These are phyloP conservation scores for Psidium guajava DNA, from an alignment of 345 rosid genomes.

Conservation along the genomic window DNA sequence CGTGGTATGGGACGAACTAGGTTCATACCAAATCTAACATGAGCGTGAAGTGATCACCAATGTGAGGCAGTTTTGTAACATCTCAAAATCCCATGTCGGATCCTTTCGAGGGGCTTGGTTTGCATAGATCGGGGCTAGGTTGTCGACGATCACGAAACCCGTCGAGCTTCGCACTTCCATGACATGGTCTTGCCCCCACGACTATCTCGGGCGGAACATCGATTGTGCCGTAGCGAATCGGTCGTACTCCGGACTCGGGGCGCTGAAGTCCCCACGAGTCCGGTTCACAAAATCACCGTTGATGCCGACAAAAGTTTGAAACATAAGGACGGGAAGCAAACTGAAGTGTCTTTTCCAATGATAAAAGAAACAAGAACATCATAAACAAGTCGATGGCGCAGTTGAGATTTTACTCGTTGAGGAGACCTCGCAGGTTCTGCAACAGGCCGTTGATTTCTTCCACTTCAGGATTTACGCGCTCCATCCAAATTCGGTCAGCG, in stretches of 20 bases:
- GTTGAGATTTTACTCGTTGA: not conserved
- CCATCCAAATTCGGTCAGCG: not conserved
- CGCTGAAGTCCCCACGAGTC: not conserved
- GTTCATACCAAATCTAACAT: not conserved
- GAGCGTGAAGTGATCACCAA: accelerated
- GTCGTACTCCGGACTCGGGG: not conserved
- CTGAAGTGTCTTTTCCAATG: not conserved
- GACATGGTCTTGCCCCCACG: not conserved
- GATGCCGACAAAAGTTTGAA: not conserved
- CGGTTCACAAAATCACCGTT: not conserved
- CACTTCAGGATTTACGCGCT: not conserved
- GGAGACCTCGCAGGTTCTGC: not conserved
- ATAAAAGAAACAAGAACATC: not conserved
- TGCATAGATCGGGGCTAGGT: not conserved
- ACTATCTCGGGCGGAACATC: not conserved
- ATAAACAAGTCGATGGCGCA: not conserved
- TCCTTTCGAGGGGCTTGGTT: not conserved
- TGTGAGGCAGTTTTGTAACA: accelerated
- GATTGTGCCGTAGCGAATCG: not conserved
- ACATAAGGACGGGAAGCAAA: not conserved
- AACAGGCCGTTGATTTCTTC: not conserved
- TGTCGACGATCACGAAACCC: not conserved
- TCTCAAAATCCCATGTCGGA: not conserved
- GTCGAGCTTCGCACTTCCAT: not conserved
- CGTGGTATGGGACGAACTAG: not conserved